Evolutionary conservation across 768 basidiomycete genomes (phyloP).

Genomic region (Chlorophyllum brunneum): DNA sequence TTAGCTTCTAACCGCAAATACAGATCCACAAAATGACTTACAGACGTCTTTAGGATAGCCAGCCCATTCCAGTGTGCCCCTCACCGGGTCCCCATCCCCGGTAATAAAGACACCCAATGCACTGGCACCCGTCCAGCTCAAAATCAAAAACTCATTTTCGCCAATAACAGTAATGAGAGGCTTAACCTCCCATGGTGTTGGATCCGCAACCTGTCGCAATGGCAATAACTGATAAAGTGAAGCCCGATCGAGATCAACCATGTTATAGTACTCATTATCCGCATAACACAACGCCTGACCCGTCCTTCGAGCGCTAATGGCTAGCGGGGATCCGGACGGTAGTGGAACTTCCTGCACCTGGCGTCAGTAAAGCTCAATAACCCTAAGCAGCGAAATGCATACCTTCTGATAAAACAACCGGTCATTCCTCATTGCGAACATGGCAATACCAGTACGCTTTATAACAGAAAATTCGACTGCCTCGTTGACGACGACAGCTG

Average conservation of each 20-base stretch:
- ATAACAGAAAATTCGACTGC: constrained; percentile 71
- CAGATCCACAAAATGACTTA: constrained; percentile 34
- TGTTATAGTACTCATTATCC: constrained; percentile 66
- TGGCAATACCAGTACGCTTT: constrained; percentile 58
- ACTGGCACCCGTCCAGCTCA: constrained; percentile 78
- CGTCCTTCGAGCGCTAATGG: constrained; percentile 50
- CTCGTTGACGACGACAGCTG: constrained; percentile 35
- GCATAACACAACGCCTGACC: constrained; percentile 71
- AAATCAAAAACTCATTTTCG: constrained; percentile 78
- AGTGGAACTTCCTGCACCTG: constrained; percentile 80
- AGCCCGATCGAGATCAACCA: constrained; percentile 74
- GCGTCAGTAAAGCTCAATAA: not conserved
- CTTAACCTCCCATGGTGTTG: constrained; percentile 38
- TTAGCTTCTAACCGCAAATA: not conserved
- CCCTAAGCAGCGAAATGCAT: not conserved
- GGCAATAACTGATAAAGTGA: constrained; percentile 73
- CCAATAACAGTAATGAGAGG: constrained; percentile 75
- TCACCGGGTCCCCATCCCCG: constrained; percentile 80
- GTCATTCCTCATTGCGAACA: constrained; percentile 62
- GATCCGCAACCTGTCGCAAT: constrained; percentile 61
- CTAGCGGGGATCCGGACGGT: constrained; percentile 42
- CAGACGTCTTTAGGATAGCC: constrained; percentile 73
- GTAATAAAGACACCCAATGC: constrained; percentile 88
- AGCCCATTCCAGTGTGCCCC: constrained; percentile 87
- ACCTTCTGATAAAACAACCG: constrained; percentile 62